Evolutionary conservation across 805 yeast genomes (phyloP), one percentile per base, ranked within the genome.

Genomic region (Millerozyma acaciae): DNA sequence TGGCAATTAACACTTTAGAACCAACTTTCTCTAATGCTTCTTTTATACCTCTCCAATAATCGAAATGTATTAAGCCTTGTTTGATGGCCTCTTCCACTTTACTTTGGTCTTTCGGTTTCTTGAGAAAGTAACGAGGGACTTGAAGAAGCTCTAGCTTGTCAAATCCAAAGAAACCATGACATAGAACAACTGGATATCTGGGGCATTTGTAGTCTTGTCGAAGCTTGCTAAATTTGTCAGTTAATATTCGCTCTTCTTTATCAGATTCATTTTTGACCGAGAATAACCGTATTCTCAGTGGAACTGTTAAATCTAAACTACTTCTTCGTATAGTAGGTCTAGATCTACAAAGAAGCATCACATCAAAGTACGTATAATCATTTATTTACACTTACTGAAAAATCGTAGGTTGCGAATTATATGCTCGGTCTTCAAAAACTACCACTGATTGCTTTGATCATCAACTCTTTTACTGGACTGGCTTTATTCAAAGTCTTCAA

Each of bases 161-260:
- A 46, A 85, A 87, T 1, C 96, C 96, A 0, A 85, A 76, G 16
- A 87, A 69, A 0, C 96, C 96, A 61, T 87, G 96, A 47, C 95
- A 87, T 17, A 87, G 56, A 0, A 87, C 82, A 1, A 87, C 75
- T 0, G 96, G 95, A 47, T 70, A 64, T 43, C 74, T 73, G 0
- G 94, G 88, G 4, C 81, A 70, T 8, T 55, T 48, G 48, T 80
- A 82, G 19, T 62, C 41, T 6, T 66, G 58, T 40, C 60, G 45
- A 9, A 67, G 34, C 9, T 26, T 35, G 12, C 57, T 44, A 37
- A 45, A 64, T 35, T 52, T 52, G 37, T 60, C 60, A 6, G 50
- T 52, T 24, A 63, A 57, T 15, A 55, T 26, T n/a, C 40, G 21
- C 9, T 52, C 51, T 13, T 43, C 43, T 10, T 32, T 41, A 21